Evolutionary conservation across 345 rosid genomes (phyloP).

Genomic region (Eutrema yunnanense): DNA sequence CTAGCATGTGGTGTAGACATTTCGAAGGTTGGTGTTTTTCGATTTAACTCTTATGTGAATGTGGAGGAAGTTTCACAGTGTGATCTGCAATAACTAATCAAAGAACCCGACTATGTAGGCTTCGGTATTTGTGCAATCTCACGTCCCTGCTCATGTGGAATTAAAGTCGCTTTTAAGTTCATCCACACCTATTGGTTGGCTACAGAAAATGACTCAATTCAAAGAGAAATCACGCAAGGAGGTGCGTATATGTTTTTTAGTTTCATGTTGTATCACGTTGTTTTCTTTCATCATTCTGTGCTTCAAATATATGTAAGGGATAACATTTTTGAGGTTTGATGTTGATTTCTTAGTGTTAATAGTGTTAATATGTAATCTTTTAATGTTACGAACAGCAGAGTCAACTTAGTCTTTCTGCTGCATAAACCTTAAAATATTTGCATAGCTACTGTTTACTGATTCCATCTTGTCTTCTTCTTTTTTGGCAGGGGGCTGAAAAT

Average conservation of each 20-base stretch:
- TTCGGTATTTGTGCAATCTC: conserved; percentile 90
- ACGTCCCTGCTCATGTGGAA: conserved; percentile 71
- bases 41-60: not conserved
- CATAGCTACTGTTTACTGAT: conserved; percentile 2
- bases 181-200: conserved; percentile 87
- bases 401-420: not conserved
- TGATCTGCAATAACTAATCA: not conserved
- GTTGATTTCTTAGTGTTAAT: not conserved
- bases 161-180: conserved; percentile 81
- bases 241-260: conserved; percentile 36
- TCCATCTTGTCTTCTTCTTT: not conserved
- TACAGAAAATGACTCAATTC: conserved; percentile 83
- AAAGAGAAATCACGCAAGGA: conserved; percentile 90
- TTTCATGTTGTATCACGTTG: not conserved
- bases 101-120: conserved; percentile 43
- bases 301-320: not conserved
- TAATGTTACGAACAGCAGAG: not conserved
- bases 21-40: conserved; percentile 46
- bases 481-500: conserved; percentile 77
- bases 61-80: not conserved
- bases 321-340: not conserved
- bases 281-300: not conserved
- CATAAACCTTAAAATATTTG: not conserved
- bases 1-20: conserved; percentile 87
- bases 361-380: not conserved